A percentile compares a stretch with the other conserved stretches of the same genome.
These are phyloP conservation scores for Kluyveromyces sp. DNA, from an alignment of 1,139 yeast species.

Conservation along the genomic window DNA sequence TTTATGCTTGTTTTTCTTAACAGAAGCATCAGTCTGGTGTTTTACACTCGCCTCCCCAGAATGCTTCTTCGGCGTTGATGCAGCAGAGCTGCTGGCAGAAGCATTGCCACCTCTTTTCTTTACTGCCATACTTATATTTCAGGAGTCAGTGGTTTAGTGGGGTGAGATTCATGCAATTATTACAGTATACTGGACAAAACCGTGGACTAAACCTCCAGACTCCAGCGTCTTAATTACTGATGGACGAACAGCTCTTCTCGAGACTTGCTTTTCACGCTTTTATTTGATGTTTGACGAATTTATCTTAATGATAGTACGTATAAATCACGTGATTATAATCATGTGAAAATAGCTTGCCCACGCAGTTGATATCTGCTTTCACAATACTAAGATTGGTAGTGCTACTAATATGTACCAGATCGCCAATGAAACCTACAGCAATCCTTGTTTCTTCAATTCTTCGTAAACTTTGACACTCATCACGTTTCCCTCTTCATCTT, in stretches of 20 bases:
- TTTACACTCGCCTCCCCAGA: background rate
- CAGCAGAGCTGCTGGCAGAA: background rate
- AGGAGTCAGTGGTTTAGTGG: background rate
- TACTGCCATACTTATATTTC: background rate
- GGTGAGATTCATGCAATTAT: background rate
- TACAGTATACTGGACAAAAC: too few species aligned
- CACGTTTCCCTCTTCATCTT: conserved; percentile 88
- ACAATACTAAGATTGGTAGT: background rate
- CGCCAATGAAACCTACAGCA: conserved; percentile 34
- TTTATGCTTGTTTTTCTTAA: background rate
- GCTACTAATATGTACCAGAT: background rate
- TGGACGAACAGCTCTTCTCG: background rate
- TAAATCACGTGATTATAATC: background rate
- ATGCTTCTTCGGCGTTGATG: background rate
- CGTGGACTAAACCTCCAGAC: too few species aligned
- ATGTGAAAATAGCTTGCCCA: too few species aligned
- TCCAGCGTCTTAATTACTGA: too few species aligned
- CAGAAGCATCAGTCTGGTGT: background rate
- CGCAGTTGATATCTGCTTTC: too few species aligned
- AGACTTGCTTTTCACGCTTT: background rate
- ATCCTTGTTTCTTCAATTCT: conserved; percentile 81
- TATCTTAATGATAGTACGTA: background rate
- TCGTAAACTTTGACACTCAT: conserved; percentile 77
- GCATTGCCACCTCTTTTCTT: conserved; percentile 1
- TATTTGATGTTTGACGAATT: background rate